Percentiles rank a stretch among this genome's conserved stretches.
phyloP scores from a whole-genome alignment of 192 early-diverging fungal genomes.

The Phycomyces blakesleeanus region DNA sequence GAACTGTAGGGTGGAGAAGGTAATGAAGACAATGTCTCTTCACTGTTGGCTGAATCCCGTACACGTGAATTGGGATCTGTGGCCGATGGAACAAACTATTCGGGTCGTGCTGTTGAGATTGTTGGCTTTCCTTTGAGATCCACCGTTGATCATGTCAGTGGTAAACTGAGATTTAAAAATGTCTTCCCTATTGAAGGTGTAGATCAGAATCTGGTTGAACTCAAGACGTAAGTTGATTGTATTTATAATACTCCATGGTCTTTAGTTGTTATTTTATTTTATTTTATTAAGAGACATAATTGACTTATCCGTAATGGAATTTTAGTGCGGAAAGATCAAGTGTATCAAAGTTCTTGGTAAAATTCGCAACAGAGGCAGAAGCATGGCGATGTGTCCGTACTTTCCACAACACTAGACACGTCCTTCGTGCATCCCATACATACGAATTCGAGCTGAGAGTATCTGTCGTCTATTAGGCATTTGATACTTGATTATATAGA shows the following conservation, averaged over 20 bases:
- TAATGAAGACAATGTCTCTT: no score
- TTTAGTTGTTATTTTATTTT: no score
- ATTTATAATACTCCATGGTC: no score
- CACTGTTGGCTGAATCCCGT: conserved; percentile 4
- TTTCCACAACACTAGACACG: conserved; percentile 26
- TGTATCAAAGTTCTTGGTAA: conserved; percentile 26
- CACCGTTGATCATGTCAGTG: conserved; percentile 14
- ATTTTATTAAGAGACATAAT: no score
- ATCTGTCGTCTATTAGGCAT: conserved; percentile 16
- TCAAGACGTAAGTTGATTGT: conserved; percentile 24
- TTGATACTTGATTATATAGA: no score
- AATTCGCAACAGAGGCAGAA: conserved; percentile 34
- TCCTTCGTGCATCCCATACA: background rate
- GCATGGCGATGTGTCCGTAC: conserved; percentile 34
- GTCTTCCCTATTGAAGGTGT: conserved; percentile 28
- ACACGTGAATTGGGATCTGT: conserved; percentile 12
- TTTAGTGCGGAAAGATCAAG: conserved; percentile 13
- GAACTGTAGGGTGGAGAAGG: conserved; percentile 5
- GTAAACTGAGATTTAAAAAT: conserved; percentile 22
- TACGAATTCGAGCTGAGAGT: conserved; percentile 3
- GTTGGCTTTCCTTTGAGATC: conserved; percentile 26
- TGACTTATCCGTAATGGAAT: background rate
- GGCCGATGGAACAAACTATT: conserved; percentile 15
- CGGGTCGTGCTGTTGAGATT: conserved; percentile 27
- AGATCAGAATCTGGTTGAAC: conserved; percentile 18